These are phyloP conservation scores for Ceratocystis variospora DNA, from an alignment of 2,329 filamentous ascomycete species.

Conservation along the genomic window DNA sequence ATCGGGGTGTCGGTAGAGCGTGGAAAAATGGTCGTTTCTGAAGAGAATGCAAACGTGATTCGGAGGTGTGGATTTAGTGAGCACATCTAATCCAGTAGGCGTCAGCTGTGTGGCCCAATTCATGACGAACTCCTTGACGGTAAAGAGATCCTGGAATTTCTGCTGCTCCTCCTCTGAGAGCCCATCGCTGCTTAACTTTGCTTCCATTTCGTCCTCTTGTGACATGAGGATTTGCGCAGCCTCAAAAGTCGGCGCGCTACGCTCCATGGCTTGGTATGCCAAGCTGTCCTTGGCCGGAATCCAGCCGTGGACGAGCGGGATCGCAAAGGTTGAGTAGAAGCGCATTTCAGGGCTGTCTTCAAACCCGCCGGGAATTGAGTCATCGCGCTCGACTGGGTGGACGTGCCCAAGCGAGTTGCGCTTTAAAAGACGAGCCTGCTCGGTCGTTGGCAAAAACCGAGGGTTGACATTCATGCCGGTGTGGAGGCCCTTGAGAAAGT, in stretches of 20 bases:
- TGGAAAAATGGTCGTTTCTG: slow-evolving; percentile 94
- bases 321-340: slow-evolving; percentile 78
- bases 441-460: slow-evolving; percentile 53
- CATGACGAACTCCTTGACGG: slow-evolving; percentile 70
- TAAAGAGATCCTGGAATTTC: slow-evolving; percentile 66
- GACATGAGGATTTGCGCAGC: slow-evolving; percentile 84
- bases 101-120: slow-evolving; percentile 80
- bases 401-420: slow-evolving; percentile 40
- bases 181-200: slow-evolving; percentile 49
- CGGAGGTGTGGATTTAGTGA: slow-evolving; percentile 55
- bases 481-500: slow-evolving; percentile 74
- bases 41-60: slow-evolving; percentile 84
- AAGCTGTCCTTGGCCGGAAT: slow-evolving; percentile 54
- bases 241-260: slow-evolving; percentile 74
- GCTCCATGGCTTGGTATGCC: slow-evolving; percentile 54
- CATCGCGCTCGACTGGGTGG: slow-evolving; percentile 36
- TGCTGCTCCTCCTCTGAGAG: slow-evolving; percentile 62
- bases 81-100: slow-evolving; percentile 59
- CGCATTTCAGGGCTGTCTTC: slow-evolving; percentile 77
- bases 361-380: slow-evolving; percentile 55
- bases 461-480: slow-evolving; percentile 99
- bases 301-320: slow-evolving; percentile 91
- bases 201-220: slow-evolving; percentile 73
- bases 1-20: slow-evolving; percentile 74
- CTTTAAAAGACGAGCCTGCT: slow-evolving; percentile 35